These are phyloP conservation scores for Malus hybrid DNA, from an alignment of 331 rosid genomes.

Conservation along the genomic window DNA sequence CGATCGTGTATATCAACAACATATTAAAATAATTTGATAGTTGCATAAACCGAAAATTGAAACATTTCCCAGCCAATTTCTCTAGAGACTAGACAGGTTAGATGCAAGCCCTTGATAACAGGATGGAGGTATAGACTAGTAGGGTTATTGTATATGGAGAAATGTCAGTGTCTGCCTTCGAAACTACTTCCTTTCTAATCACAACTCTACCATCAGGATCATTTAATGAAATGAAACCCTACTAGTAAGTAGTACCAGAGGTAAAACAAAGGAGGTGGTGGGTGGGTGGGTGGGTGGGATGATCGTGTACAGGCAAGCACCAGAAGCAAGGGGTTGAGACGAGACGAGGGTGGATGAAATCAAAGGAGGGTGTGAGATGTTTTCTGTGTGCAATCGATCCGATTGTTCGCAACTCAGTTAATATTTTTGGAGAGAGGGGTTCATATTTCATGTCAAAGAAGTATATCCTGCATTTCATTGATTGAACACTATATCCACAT, in stretches of 20 bases:
- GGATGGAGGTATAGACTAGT: neutral
- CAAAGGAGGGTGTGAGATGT: neutral
- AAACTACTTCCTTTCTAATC: neutral
- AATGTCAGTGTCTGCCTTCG: neutral
- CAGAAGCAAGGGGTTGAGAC: neutral
- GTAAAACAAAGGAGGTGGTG: too few species aligned
- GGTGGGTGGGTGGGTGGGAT: too few species aligned
- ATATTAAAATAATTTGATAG: too few species aligned
- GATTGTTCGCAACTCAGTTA: neutral
- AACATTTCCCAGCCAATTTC: too few species aligned
- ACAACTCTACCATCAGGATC: neutral
- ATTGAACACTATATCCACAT: too few species aligned
- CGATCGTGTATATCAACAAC: too few species aligned
- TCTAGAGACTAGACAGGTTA: too few species aligned
- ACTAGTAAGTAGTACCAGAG: neutral
- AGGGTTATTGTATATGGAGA: neutral
- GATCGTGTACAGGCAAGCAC: neutral
- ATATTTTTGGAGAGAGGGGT: neutral
- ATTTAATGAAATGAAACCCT: neutral
- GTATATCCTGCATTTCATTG: neutral
- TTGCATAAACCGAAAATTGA: too few species aligned
- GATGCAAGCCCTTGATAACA: neutral
- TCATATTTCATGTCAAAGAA: neutral
- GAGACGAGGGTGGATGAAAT: neutral
- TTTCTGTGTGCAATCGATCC: neutral